These are phyloP conservation scores for Nyctanthes arbortristis DNA, from an alignment of 257 asterid genomes.

Conservation along the genomic window DNA sequence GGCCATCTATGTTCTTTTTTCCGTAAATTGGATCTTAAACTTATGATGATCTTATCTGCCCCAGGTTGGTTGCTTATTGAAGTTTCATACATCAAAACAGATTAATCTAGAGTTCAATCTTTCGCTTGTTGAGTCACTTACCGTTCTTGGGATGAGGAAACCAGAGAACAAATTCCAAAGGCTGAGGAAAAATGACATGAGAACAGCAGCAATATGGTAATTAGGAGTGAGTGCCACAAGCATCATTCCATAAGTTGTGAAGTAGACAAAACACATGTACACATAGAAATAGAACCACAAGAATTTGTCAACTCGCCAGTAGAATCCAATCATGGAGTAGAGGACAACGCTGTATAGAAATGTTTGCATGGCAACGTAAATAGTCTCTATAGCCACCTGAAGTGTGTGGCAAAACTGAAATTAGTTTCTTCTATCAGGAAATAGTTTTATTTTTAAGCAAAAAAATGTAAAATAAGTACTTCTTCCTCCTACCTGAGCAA, in stretches of 20 bases:
- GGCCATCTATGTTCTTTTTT: too few relatives aligned
- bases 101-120: too few relatives aligned
- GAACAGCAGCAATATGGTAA: constrained; percentile 72
- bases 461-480: background rate
- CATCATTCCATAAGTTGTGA: constrained; percentile 83
- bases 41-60: too few relatives aligned
- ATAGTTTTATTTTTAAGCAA: background rate
- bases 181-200: constrained; percentile 88
- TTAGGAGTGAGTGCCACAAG: constrained; percentile 82
- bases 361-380: constrained; percentile 67
- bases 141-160: constrained; percentile 72
- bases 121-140: constrained; percentile 36
- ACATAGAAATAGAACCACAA: constrained; percentile 75
- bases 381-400: constrained; percentile 75
- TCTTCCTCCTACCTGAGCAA: constrained; percentile 67
- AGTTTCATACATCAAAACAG: too few relatives aligned
- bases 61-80: too few relatives aligned
- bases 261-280: constrained; percentile 76
- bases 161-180: constrained; percentile 89
- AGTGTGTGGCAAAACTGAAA: background rate
- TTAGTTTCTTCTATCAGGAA: constrained; percentile 7
- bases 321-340: constrained; percentile 81
- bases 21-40: too few relatives aligned
- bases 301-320: constrained; percentile 54
- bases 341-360: constrained; percentile 70